These are phyloP conservation scores for Yarrowia galli DNA, from an alignment of 1,139 yeast species.

Conservation along the genomic window DNA sequence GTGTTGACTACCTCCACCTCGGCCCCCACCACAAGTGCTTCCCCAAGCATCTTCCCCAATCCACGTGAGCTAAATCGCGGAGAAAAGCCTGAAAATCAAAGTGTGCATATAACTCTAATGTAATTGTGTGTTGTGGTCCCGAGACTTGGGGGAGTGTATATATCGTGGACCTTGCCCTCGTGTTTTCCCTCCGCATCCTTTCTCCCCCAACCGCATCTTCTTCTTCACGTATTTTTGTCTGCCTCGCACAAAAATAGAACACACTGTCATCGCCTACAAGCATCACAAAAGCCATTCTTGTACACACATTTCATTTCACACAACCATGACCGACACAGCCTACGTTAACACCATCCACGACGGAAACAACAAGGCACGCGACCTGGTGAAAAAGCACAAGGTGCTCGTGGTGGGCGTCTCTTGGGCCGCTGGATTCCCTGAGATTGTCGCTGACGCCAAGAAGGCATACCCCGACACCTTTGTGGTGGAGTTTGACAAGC, in stretches of 20 bases:
- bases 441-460: slow-evolving; percentile 18
- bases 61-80: slow-evolving; percentile 36
- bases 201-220: background rate
- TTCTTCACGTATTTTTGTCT: background rate
- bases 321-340: slow-evolving; percentile 32
- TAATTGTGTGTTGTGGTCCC: slow-evolving; percentile 11
- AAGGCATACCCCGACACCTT: slow-evolving; percentile 28
- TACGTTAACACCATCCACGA: slow-evolving; percentile 29
- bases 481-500: slow-evolving; percentile 36
- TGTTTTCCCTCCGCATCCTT: background rate
- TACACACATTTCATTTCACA: slow-evolving; percentile 1
- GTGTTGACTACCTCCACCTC: background rate
- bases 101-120: slow-evolving; percentile 4
- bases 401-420: slow-evolving; percentile 30
- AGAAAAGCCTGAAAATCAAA: slow-evolving; percentile 5
- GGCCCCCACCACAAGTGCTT: background rate
- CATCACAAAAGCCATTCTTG: background rate
- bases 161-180: slow-evolving; percentile 13
- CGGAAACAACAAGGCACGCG: slow-evolving; percentile 35
- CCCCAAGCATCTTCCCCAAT: slow-evolving; percentile 19
- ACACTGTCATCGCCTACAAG: background rate
- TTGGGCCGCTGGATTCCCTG: slow-evolving; percentile 9
- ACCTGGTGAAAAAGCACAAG: slow-evolving; percentile 20
- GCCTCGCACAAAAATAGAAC: background rate
- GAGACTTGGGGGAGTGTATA: slow-evolving; percentile 22